Conservation (phyloP, 2,329 filamentous ascomycete species). For the Ploettnerulaceae sp. region DNA sequence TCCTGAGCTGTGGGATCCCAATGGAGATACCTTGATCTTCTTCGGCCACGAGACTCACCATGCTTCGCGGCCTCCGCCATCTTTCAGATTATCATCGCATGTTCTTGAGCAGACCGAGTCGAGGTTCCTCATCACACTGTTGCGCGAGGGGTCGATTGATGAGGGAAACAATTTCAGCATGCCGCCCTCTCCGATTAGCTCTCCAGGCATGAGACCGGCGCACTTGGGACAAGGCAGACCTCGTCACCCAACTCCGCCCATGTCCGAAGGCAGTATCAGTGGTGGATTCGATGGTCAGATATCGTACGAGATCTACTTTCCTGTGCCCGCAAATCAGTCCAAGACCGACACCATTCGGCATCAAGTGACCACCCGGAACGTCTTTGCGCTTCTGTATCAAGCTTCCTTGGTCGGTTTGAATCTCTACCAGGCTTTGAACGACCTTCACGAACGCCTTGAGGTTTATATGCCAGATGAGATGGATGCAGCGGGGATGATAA, state of each 20-base stretch:
- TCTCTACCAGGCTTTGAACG: slow-evolving; percentile 49
- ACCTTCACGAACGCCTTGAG: slow-evolving; percentile 57
- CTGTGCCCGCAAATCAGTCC: slow-evolving; percentile 47
- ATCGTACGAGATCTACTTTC: slow-evolving; percentile 60
- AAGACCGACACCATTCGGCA: slow-evolving; percentile 48
- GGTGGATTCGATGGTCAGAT: slow-evolving; percentile 45
- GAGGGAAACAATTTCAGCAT: slow-evolving; percentile 39
- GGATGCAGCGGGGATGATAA: slow-evolving; percentile 55
- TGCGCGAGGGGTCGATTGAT: slow-evolving; percentile 50
- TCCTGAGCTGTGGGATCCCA: slow-evolving; percentile 56
- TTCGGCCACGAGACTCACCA: slow-evolving; percentile 41
- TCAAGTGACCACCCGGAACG: slow-evolving; percentile 51
- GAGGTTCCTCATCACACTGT: slow-evolving; percentile 46
- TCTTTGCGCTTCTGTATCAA: slow-evolving; percentile 61
- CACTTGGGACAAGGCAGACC: slow-evolving; percentile 19
- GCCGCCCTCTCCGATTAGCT: slow-evolving; percentile 41
- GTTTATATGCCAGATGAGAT: slow-evolving; percentile 51
- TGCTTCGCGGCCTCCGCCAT: slow-evolving; percentile 41
- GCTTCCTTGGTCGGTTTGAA: slow-evolving; percentile 61
- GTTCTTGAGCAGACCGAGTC: slow-evolving; percentile 55
- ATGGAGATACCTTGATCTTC: slow-evolving; percentile 56
- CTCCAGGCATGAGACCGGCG: slow-evolving; percentile 15
- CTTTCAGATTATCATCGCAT: slow-evolving; percentile 54
- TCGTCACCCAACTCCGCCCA: slow-evolving; percentile 34
- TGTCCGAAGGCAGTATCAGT: slow-evolving; percentile 23